These are phyloP conservation scores for Umbelopsis ramanniana DNA, from an alignment of 192 early-diverging fungal genomes.

Conservation along the genomic window DNA sequence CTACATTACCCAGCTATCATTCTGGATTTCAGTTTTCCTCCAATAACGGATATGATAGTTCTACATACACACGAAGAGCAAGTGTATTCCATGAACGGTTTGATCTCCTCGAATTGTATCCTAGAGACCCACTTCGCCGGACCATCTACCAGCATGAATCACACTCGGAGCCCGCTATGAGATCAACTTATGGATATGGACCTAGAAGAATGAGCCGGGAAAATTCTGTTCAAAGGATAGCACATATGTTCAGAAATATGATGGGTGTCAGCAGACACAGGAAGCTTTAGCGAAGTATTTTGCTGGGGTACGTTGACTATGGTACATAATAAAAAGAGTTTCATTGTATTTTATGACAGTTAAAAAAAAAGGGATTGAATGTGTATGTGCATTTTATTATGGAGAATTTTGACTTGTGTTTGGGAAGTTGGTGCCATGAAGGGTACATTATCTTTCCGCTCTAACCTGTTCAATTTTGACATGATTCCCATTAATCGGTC, in stretches of 20 bases:
- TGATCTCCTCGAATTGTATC: neutral
- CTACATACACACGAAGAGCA: neutral
- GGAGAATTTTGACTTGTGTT: neutral
- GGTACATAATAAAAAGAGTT: neutral
- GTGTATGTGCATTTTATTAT: no score
- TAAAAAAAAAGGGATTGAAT: no score
- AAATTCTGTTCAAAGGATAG: neutral
- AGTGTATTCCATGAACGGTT: slow-evolving; percentile 12
- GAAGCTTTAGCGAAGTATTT: neutral
- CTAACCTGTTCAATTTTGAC: no score
- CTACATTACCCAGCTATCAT: neutral
- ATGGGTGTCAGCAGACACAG: neutral
- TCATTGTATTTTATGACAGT: no score
- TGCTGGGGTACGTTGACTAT: neutral
- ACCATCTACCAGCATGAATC: neutral
- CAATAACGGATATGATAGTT: neutral
- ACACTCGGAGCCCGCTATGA: neutral
- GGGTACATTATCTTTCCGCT: neutral
- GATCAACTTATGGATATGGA: neutral
- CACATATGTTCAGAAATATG: neutral
- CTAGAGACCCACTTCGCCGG: neutral
- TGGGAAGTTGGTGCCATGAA: neutral
- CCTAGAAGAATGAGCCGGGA: neutral
- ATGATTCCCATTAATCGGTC: neutral
- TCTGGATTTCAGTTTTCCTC: neutral